Base-by-base conservation (phyloP, 2,329 filamentous ascomycete genomes). In the Nigrospora oryzae region DNA sequence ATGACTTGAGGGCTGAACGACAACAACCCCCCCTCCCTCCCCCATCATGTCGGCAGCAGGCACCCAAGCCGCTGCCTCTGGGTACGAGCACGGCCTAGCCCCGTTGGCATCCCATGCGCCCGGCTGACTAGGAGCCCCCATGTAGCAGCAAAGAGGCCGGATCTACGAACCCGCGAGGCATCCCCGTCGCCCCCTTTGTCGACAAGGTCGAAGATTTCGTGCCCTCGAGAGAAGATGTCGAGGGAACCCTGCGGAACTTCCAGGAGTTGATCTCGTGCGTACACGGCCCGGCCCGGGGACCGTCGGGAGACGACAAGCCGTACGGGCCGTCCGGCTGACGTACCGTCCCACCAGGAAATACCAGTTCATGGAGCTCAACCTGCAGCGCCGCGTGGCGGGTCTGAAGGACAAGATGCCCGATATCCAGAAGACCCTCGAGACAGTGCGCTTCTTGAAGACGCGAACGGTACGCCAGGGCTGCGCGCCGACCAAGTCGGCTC, bases 321-420 rank as follows among this genome's bases (percentile, higher is more conserved):
- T 28, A 28, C 23, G 23, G 19, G 13, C 16, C 8, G 23, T 15
- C 30, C 28, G 34, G 42, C 42, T 44, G 36, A 44, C 42, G 16
- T 38, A 15, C 15, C 4, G 15, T 13, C 16, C 52, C 66, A 61
- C 63, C 62, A 95, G 89, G 56, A 98, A 98, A 76, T 98, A 98
- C 71, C 93, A 97, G 66, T 98, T 97, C 70, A 98, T 98, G 93
- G 89, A 97, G 69, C 74, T 85, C 62, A 97, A 95, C 66, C 86
- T 93, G 47, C 85, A 95, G 64, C 79, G 89, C 51, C 80, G 93
- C 40, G 84, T 86, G 43, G 74, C 77, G 4, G 89, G 90, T 2
- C 71, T 98, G 45, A 86, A 84, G 59, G 90, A 96, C 60, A 98
- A 97, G 72, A 89, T 98, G 53, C 93, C 93, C 0, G 93, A 98